A percentile compares a stretch with the other conserved stretches of the same genome.
These are phyloP conservation scores for Stephanodiscus triporus DNA, from an alignment of 108 stramenopile genomes.

Conservation along the genomic window DNA sequence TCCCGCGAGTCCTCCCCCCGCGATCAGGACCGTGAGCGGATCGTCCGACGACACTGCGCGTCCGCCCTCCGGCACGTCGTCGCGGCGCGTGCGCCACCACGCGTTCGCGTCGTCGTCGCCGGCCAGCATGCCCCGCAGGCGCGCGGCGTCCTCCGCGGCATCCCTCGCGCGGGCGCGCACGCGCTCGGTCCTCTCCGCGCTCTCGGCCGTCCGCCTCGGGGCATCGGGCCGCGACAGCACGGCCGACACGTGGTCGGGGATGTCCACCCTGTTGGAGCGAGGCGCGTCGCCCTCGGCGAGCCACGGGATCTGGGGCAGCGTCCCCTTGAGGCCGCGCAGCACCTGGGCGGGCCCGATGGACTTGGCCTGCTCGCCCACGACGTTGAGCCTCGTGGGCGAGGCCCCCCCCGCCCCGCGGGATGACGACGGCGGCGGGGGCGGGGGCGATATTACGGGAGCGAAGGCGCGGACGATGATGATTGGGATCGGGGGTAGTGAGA, in stretches of 20 bases:
- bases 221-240: slow-evolving; percentile 60
- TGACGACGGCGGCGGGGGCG: neutral
- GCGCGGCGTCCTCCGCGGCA: slow-evolving; percentile 76
- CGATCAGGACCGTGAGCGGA: slow-evolving; percentile 79
- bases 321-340: slow-evolving; percentile 60
- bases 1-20: slow-evolving; percentile 90
- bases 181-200: slow-evolving; percentile 59
- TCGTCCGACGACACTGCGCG: slow-evolving; percentile 68
- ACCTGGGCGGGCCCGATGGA: slow-evolving; percentile 67
- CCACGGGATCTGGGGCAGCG: slow-evolving; percentile 68
- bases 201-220: slow-evolving; percentile 73
- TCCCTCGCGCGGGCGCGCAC: slow-evolving; percentile 65
- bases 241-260: slow-evolving; percentile 63
- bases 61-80: slow-evolving; percentile 53
- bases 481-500: neutral
- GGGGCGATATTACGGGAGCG: too few species aligned
- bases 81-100: slow-evolving; percentile 69
- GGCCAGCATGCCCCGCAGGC: slow-evolving; percentile 54
- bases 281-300: slow-evolving; percentile 62
- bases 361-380: slow-evolving; percentile 68
- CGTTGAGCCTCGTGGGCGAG: slow-evolving; percentile 32
- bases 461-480: slow-evolving; percentile 14
- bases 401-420: neutral
- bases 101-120: slow-evolving; percentile 61
- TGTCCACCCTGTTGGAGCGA: slow-evolving; percentile 68